Evolutionary conservation across 2,329 filamentous ascomycete genomes (phyloP), one percentile per base, ranked within the genome.

Genomic region (Clonostachys chloroleuca): DNA sequence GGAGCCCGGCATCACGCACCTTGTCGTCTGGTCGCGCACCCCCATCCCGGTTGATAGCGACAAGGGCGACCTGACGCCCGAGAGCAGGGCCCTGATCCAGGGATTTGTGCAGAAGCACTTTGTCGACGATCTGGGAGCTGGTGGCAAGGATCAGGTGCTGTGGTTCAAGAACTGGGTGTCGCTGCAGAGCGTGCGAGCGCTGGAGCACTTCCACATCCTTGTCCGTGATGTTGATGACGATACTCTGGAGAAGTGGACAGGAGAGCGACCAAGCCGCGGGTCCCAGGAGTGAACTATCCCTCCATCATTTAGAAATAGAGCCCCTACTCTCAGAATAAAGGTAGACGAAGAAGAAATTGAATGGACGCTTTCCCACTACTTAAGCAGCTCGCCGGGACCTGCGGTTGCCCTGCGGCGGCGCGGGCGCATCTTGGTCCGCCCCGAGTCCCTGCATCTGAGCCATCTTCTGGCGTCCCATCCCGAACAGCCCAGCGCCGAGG

Each of bases 121-220:
- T 61, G 70, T 78, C 34, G 71, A 77, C n/a, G 68, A 65, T 33
- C 67, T 88, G 12, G 76, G 74, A 0, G 62, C 65, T 0, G 69
- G 65, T 5, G 76, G 74, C n/a, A 65, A 68, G 48, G 67, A 74
- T 6, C 70, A 68, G 43, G 80, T 86, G 41, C 63, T 91, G 51
- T 97, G 91, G 90, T 96, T 96, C 70, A 95, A 92, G 77, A 96
- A 96, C 58, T 96, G 91, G 91, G 84, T 83, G 50, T 83, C 84
- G 24, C 69, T 96, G 61, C 95, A 96, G 72, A 95, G 89, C 57
- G 87, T 96, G 40, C 82, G 92, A 57, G 80, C 87, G 4, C 74
- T 96, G 42, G 92, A 96, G 70, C 92, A 96, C 64, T 85, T 96
- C 59, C 92, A 97, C 66, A 83, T 97, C 34, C 61, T 86, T 57